Conservation (phyloP, 2,329 filamentous ascomycete species). For the Sporothrix phasma region DNA sequence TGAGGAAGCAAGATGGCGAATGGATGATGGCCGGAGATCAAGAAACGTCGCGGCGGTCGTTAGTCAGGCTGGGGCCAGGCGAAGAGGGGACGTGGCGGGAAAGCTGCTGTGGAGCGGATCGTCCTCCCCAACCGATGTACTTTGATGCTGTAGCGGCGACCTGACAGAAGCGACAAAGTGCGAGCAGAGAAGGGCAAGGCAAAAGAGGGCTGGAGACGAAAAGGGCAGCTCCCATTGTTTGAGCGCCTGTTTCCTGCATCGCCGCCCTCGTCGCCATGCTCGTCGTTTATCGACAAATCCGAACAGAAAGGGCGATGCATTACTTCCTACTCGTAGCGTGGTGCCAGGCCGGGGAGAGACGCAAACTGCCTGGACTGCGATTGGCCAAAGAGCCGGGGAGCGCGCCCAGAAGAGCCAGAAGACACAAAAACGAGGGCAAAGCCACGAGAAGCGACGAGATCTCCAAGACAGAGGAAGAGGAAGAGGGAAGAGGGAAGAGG, state of each 20-base stretch:
- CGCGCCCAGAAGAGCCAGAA: background rate
- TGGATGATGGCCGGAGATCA: background rate
- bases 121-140: background rate
- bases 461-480: background rate
- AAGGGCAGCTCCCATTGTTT: background rate
- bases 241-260: background rate
- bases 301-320: constrained; percentile 1
- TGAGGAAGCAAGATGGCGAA: constrained; percentile 1
- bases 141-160: background rate
- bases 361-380: constrained; percentile 4
- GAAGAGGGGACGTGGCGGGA: background rate
- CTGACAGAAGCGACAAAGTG: background rate
- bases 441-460: background rate
- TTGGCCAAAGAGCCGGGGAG: constrained; percentile 10
- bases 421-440: background rate
- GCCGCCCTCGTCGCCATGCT: background rate
- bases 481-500: background rate
- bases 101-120: background rate
- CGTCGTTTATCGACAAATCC: constrained; percentile 12
- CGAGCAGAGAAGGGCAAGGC: background rate
- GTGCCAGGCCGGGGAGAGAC: background rate
- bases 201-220: background rate
- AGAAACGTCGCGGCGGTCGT: background rate
- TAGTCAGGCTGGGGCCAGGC: background rate
- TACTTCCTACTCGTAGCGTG: no score